Conservation (phyloP, 352 stramenopile species). For the Globisporangium perplexum region DNA sequence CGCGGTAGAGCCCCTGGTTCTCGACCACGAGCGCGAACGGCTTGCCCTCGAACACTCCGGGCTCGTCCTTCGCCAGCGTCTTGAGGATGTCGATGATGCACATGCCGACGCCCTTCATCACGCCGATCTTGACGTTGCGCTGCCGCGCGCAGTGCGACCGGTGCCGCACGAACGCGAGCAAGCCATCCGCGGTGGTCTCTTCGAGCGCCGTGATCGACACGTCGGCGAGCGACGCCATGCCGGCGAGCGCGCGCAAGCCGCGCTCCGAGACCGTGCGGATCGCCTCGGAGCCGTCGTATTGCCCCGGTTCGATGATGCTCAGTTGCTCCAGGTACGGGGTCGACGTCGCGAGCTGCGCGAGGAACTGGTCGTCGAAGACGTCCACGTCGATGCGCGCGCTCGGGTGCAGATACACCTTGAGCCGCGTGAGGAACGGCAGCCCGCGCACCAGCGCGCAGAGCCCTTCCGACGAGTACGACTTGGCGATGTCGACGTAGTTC, state of each 20-base stretch:
- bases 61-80: constrained; percentile 19
- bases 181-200: constrained; percentile 12
- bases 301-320: constrained; percentile 24
- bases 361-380: constrained; percentile 33
- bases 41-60: constrained; percentile 13
- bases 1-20: constrained; percentile 28
- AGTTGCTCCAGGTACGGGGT: constrained; percentile 27
- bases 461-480: constrained; percentile 25
- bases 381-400: constrained; percentile 27
- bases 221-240: constrained; percentile 32
- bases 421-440: constrained; percentile 24
- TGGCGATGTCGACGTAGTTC: constrained; percentile 12
- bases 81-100: constrained; percentile 26
- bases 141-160: constrained; percentile 23
- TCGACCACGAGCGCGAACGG: constrained; percentile 34
- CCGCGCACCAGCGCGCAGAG: constrained; percentile 26
- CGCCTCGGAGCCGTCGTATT: constrained; percentile 26
- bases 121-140: constrained; percentile 36
- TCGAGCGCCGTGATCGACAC: constrained; percentile 27
- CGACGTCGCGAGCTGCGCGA: constrained; percentile 17
- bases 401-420: constrained; percentile 37
- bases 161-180: constrained; percentile 23
- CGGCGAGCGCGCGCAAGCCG: constrained; percentile 23
- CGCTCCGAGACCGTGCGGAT: constrained; percentile 23
- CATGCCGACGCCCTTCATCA: constrained; percentile 26